Base-by-base conservation (phyloP, 192 early-diverging fungal genomes). In the Entomortierella chlamydospora region DNA sequence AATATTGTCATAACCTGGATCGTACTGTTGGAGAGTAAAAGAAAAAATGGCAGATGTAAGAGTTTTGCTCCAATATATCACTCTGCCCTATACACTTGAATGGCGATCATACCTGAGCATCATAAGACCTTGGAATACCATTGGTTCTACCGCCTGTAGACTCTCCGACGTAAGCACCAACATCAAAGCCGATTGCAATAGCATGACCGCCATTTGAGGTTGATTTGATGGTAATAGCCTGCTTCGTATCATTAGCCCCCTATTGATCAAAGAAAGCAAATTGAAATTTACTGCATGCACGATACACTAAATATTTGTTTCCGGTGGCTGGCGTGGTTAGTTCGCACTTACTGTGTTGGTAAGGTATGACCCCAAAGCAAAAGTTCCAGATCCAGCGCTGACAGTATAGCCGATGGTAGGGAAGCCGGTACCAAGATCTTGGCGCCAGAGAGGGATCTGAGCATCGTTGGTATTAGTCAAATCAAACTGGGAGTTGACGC, bases 1-100 rank as follows among this genome's bases (percentile, higher is more conserved):
- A 22, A 68, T 57, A 54, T 31, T 68, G 39, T 68, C 66, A 60
- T 58, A 68, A 30, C 66, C 66, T 8, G 66, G 66, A 15, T 68
- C 66, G 66, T 68, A 68, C 56, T 57, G 39, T 52, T n/a, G n/a
- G n/a, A 12, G 12, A 23, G 0, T 7, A 9, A 26, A 12, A 61
- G 23, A 41, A 47, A 34, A 47, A 28, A 42, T n/a, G 42, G 7
- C 23, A 0, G 58, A 4, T 13, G 28, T n/a, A n/a, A n/a, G 43
- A 0, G 25, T 47, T 1, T 30, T 18, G 9, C 20, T 41, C 13
- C 13, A 13, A 41, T 41, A 41, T 41, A 41, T 9, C 13, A 41
- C 39, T 41, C 13, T 41, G 39, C 39, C 13, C 13, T 9, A 9
- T 13, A 41, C 39, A 9, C 6, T 41, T 13, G 39, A 41, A n/a